A percentile compares a stretch with the other conserved stretches of the same genome.
These are phyloP conservation scores for Fusarium haematococcum DNA, from an alignment of 2,329 filamentous ascomycete genomes.

Conservation along the genomic window DNA sequence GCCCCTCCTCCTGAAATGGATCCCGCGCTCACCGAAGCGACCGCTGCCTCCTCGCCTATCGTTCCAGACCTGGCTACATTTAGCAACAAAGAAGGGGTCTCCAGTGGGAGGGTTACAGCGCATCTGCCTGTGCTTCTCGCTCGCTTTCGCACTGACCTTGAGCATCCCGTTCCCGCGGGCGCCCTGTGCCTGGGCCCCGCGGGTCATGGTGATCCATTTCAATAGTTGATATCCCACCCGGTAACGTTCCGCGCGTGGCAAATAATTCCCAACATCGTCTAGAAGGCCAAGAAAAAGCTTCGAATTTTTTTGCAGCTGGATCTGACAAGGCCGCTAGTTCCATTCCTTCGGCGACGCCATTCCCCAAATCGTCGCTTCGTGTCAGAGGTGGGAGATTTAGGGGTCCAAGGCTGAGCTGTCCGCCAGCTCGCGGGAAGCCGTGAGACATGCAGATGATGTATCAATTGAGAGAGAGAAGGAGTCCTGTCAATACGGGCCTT, in stretches of 20 bases:
- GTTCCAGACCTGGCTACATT: conserved; percentile 18
- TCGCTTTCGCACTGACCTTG: conserved; percentile 3
- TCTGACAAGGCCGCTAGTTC: conserved; percentile 26
- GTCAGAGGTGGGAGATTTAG: background rate
- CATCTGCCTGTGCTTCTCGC: background rate
- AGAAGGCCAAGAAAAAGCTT: conserved; percentile 16
- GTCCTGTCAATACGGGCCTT: background rate
- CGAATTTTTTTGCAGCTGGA: background rate
- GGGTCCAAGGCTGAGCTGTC: background rate
- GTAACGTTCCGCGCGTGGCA: conserved; percentile 17
- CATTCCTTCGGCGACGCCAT: background rate
- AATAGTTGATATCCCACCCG: conserved; percentile 2
- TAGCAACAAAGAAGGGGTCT: background rate
- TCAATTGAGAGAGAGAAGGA: background rate
- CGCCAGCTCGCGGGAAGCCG: background rate
- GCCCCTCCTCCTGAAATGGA: background rate
- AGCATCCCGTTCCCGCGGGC: conserved; percentile 4
- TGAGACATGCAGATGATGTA: conserved; percentile 10
- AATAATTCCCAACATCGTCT: background rate
- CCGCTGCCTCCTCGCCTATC: conserved; percentile 31
- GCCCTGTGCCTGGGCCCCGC: background rate
- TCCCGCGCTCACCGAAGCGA: conserved; percentile 26
- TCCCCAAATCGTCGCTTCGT: background rate
- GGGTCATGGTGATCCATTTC: background rate
- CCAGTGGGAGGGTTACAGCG: conserved; percentile 9